Evolutionary conservation across 805 yeast species (phyloP).

Genomic region (Candida oleophila): DNA sequence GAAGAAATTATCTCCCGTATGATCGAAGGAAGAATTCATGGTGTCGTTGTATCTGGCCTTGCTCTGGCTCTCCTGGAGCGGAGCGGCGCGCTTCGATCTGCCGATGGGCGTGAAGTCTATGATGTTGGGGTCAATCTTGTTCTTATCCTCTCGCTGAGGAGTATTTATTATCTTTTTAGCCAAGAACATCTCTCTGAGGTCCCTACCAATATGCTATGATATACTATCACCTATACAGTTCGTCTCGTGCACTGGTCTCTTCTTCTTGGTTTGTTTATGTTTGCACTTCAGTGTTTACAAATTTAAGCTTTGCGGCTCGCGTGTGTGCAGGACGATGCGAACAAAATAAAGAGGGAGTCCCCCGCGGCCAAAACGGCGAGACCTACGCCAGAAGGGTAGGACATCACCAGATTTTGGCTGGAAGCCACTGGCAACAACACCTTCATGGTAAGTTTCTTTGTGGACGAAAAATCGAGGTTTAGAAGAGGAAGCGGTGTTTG

Average conservation of each 20-base stretch:
- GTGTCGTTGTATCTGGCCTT: constrained; percentile 4
- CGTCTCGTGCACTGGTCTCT: not conserved
- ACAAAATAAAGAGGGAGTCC: not conserved
- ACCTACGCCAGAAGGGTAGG: no score
- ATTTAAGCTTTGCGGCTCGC: not conserved
- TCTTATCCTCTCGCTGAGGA: constrained; percentile 8
- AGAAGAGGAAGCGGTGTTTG: no score
- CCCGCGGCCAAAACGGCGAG: no score
- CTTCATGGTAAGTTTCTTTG: no score
- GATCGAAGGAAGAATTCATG: constrained; percentile 6
- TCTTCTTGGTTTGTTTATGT: not conserved
- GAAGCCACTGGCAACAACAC: no score
- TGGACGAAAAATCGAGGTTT: no score
- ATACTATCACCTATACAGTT: not conserved
- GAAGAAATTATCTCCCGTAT: constrained; percentile 16
- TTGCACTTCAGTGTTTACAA: not conserved
- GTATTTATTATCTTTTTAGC: constrained; percentile 14
- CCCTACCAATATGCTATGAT: no score
- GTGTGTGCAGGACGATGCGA: not conserved
- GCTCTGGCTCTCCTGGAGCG: not conserved
- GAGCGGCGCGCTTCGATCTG: constrained; percentile 4
- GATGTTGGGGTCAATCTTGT: not conserved
- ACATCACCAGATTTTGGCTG: no score
- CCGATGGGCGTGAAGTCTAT: constrained; percentile 20
- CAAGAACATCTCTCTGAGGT: constrained; percentile 16